Conservation (phyloP, 2,329 filamentous ascomycete genomes). For the Colletotrichum theobromicola region DNA sequence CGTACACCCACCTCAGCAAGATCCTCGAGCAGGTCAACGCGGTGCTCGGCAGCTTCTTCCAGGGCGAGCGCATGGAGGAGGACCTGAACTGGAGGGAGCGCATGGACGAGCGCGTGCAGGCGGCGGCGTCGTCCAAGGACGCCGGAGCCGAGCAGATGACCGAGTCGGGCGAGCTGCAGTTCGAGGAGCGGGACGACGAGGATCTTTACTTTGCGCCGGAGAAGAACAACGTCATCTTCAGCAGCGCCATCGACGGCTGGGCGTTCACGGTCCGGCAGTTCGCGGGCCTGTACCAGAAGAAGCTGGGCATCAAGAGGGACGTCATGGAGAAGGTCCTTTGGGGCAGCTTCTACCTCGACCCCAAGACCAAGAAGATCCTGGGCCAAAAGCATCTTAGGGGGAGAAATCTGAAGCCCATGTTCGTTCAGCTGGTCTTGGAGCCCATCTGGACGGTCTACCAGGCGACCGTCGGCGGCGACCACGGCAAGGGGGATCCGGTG, state of each 20-base stretch:
- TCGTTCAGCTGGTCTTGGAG: conserved; percentile 94
- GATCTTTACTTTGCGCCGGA: conserved; percentile 98
- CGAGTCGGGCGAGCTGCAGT: conserved; percentile 68
- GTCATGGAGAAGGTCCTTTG: conserved; percentile 92
- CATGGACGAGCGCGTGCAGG: conserved; percentile 84
- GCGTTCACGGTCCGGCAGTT: conserved; percentile 97
- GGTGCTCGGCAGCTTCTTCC: conserved; percentile 95
- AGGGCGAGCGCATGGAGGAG: conserved; percentile 98
- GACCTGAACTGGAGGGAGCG: conserved; percentile 94
- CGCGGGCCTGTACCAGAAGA: conserved; percentile 91
- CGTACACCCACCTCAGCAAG: conserved; percentile 87
- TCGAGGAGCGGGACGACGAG: conserved; percentile 92
- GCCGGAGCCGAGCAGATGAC: conserved; percentile 46
- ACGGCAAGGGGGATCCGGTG: conserved; percentile 80
- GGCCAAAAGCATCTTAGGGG: conserved; percentile 93
- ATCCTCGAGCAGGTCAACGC: conserved; percentile 96
- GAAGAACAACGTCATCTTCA: conserved; percentile 99
- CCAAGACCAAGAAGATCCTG: conserved; percentile 94
- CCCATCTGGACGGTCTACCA: conserved; percentile 96
- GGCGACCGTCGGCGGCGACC: conserved; percentile 82
- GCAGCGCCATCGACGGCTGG: conserved; percentile 98
- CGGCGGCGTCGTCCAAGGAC: conserved; percentile 37
- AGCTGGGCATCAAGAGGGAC: conserved; percentile 89
- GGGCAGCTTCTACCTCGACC: conserved; percentile 96
- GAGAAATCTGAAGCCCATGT: conserved; percentile 90